Evolutionary conservation across 805 yeast species (phyloP).

Genomic region (Candida glaebosa): DNA sequence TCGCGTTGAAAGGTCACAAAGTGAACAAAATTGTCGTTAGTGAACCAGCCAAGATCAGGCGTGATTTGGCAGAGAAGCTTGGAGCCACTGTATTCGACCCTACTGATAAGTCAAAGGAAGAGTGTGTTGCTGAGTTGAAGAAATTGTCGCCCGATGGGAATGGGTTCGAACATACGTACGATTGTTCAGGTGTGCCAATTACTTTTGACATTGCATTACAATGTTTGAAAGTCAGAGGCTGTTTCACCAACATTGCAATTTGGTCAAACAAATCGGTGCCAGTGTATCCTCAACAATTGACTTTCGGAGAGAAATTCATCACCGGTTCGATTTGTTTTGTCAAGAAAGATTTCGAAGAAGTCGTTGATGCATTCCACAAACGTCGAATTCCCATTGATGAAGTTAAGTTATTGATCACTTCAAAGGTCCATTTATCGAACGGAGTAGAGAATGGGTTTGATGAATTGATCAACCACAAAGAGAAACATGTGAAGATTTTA

Average conservation of each 20-base stretch:
- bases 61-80: constrained; percentile 51
- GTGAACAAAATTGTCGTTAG: constrained; percentile 45
- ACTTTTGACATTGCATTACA: constrained; percentile 51
- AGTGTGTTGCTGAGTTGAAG: constrained; percentile 33
- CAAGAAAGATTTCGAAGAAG: constrained; percentile 53
- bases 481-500: constrained; percentile 51
- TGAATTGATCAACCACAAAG: constrained; percentile 51
- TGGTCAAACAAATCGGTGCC: constrained; percentile 53
- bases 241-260: constrained; percentile 61
- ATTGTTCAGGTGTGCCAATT: constrained; percentile 52
- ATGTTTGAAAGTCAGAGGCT: constrained; percentile 51
- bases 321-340: constrained; percentile 65
- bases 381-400: constrained; percentile 45
- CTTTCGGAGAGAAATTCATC: constrained; percentile 51
- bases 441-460: constrained; percentile 53
- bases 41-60: constrained; percentile 55
- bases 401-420: constrained; percentile 50
- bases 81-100: constrained; percentile 55
- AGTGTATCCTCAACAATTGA: constrained; percentile 53
- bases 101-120: constrained; percentile 28
- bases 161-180: constrained; percentile 51
- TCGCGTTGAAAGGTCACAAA: constrained; percentile 47
- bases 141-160: constrained; percentile 35
- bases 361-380: constrained; percentile 45
- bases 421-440: constrained; percentile 46